These are phyloP conservation scores for Erodium trifolium DNA, from an alignment of 441 rosid species.

Conservation along the genomic window DNA sequence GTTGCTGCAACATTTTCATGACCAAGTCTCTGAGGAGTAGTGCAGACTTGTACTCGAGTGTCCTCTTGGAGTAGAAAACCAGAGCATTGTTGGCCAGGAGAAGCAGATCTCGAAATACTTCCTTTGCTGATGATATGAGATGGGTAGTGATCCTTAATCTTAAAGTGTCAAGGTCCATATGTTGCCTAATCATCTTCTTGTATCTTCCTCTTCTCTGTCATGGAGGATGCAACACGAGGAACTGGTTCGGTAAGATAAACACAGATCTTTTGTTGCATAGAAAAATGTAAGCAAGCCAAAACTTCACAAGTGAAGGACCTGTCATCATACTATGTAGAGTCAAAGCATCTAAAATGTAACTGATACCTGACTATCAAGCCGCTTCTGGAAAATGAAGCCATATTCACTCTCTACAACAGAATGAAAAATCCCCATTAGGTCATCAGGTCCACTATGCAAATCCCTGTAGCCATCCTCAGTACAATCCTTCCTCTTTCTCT, in stretches of 20 bases:
- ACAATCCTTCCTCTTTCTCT: conserved; percentile 72
- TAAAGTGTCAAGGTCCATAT: conserved; percentile 67
- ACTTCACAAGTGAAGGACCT: too few relatives aligned
- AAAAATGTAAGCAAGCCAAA: background rate
- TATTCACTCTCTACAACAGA: conserved; percentile 44
- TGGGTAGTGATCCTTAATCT: conserved; percentile 44
- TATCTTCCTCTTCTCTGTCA: conserved; percentile 80
- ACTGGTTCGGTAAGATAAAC: background rate
- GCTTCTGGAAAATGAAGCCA: conserved; percentile 48
- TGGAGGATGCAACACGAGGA: conserved; percentile 6
- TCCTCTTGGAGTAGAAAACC: conserved; percentile 65
- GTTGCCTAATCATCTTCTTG: conserved; percentile 62
- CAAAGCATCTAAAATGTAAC: background rate
- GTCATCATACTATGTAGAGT: background rate
- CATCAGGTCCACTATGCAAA: conserved; percentile 26
- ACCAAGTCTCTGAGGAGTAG: conserved; percentile 49
- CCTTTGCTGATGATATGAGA: conserved; percentile 41
- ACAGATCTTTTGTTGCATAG: background rate
- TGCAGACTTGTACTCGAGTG: conserved; percentile 79
- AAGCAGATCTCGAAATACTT: conserved; percentile 60
- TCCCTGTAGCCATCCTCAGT: conserved; percentile 31
- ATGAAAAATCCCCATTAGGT: conserved; percentile 43
- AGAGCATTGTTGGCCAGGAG: conserved; percentile 72
- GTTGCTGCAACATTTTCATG: conserved; percentile 37
- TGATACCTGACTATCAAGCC: conserved; percentile 79